Conservation (phyloP, 129 eudicot genomes). For the Escallonia rubra region DNA sequence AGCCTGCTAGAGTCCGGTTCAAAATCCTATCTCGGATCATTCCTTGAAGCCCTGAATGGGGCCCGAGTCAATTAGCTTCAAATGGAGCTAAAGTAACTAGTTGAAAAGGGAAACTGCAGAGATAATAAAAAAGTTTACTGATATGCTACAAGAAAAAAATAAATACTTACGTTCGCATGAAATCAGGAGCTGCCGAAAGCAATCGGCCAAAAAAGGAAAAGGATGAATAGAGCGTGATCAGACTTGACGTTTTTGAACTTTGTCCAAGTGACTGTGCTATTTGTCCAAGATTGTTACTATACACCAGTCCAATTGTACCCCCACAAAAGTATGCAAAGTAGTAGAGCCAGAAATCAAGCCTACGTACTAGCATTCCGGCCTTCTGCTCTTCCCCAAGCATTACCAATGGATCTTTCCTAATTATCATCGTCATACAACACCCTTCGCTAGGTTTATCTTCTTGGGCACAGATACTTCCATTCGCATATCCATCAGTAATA, state of each 20-base stretch:
- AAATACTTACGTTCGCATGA: slow-evolving; percentile 50
- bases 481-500: slow-evolving; percentile 10
- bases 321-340: slow-evolving; percentile 78
- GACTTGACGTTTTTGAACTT: slow-evolving; percentile 36
- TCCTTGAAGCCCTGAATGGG: too few species aligned
- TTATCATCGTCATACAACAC: slow-evolving; percentile 28
- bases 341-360: slow-evolving; percentile 89
- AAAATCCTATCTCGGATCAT: too few species aligned
- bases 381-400: slow-evolving; percentile 85
- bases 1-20: too few species aligned
- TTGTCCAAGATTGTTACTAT: slow-evolving; percentile 86
- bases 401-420: slow-evolving; percentile 47
- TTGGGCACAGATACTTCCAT: background rate
- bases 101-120: too few species aligned
- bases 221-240: slow-evolving; percentile 69
- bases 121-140: too few species aligned
- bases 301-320: slow-evolving; percentile 86
- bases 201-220: slow-evolving; percentile 91
- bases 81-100: too few species aligned
- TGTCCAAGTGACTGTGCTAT: slow-evolving; percentile 73
- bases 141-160: too few species aligned
- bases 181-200: slow-evolving; percentile 83
- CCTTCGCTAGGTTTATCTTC: slow-evolving; percentile 15
- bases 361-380: slow-evolving; percentile 39
- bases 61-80: too few species aligned